Base-by-base conservation (phyloP, 495 filamentous ascomycete species). In the Talaromyces adpressus region DNA sequence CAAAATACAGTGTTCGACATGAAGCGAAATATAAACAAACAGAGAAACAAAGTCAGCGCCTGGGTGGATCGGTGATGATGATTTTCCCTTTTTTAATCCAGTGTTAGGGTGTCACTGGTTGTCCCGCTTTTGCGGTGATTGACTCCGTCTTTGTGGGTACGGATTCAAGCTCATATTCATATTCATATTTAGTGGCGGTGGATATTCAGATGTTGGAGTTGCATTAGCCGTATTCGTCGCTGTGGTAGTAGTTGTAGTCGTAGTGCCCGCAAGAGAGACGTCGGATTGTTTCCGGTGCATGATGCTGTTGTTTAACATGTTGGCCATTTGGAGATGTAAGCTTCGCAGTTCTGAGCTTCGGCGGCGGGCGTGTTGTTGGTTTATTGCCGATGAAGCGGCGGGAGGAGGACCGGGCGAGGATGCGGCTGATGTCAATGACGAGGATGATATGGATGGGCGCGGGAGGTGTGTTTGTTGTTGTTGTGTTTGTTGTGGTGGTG, bases 261-360 rank as follows among this genome's bases (percentile, higher is more conserved):
- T 18, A 6, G n/a, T 20, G 0, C 45, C 45, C 45, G 45, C 7
- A 49, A 20, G n/a, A 49, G 45, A 49, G 7, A 20, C 22, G 22
- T 58, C 56, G 0, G 56, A 58, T 58, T 58, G 56, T 58, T 58
- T 58, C 6, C 56, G 11, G 18, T 56, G 52, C 52, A 56, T 56
- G 52, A 56, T 56, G 20, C 52, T 56, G 22, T 56, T 16, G 23
- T 30, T 32, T 36, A 58, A 11, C 27, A 58, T 58, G 7, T 58
- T 58, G 1, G 30, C 56, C 56, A 58, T 58, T 58, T 58, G 56
- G 5, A 34, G 56, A 5, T 58, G 56, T 14, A 58, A 22, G 9
- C 30, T 34, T 9, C 56, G 56, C 30, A 58, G 20, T 58, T 58
- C 56, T 18, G 56, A 58, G 56, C 56, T 58, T 32, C 56, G 56